A percentile compares a stretch with the other conserved stretches of the same genome.
These are phyloP conservation scores for Flaveria floridana DNA, from an alignment of 140 eudicot genomes.

Conservation along the genomic window DNA sequence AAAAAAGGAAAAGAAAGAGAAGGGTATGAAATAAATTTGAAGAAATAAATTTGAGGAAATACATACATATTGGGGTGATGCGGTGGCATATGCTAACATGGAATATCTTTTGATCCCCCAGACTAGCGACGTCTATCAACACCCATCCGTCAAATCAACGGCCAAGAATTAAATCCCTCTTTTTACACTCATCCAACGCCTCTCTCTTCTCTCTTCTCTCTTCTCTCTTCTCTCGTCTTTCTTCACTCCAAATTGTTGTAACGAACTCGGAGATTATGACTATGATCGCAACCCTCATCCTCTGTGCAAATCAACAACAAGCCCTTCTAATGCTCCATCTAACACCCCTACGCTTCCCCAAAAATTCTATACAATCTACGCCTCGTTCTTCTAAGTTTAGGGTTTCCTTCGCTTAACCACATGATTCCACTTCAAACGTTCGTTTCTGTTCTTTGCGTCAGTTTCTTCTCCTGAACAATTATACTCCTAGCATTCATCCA, in stretches of 20 bases:
- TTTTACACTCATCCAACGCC: not conserved
- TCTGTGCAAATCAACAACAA: slow-evolving; percentile 30
- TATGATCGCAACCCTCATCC: slow-evolving; percentile 34
- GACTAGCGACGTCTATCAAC: not conserved
- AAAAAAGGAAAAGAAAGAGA: too few species aligned
- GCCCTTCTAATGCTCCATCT: slow-evolving; percentile 42
- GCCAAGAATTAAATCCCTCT: slow-evolving; percentile 25
- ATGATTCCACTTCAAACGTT: not conserved
- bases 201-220: too few species aligned
- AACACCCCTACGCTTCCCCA: slow-evolving; percentile 47
- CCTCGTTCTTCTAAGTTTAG: slow-evolving; percentile 67
- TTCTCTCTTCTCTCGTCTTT: too few species aligned
- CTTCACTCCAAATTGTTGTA: too few species aligned
- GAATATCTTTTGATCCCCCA: not conserved
- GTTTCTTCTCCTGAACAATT: slow-evolving; percentile 25
- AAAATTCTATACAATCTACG: slow-evolving; percentile 47
- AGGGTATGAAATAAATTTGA: too few species aligned
- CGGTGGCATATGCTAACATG: too few species aligned
- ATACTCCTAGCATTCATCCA: not conserved
- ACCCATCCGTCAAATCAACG: slow-evolving; percentile 31
- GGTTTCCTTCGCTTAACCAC: slow-evolving; percentile 22
- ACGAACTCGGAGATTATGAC: slow-evolving; percentile 30
- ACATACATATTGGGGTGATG: too few species aligned
- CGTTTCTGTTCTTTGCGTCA: not conserved
- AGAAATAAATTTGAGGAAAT: too few species aligned